These are phyloP conservation scores for Trichoderma sp. DNA, from an alignment of 2,329 filamentous ascomycete genomes.

Conservation along the genomic window DNA sequence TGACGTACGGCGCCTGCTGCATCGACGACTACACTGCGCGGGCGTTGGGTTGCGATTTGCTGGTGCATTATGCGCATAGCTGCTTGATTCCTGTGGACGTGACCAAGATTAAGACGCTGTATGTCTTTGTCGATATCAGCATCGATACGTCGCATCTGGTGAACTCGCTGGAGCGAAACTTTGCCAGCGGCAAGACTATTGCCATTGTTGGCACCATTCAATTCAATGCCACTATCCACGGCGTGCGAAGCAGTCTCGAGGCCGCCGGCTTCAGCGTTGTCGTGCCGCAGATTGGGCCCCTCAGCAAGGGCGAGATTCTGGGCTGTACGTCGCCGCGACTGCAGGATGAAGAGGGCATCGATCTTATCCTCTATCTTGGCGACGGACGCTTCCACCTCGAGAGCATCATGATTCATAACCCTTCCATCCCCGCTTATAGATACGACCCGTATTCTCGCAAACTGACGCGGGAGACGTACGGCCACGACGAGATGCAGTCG, in stretches of 20 bases:
- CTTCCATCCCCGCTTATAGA: conserved; percentile 83
- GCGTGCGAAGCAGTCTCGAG: conserved; percentile 75
- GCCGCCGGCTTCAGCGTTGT: conserved; percentile 82
- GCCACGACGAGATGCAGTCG: conserved; percentile 86
- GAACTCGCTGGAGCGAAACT: conserved; percentile 86
- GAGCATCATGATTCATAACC: conserved; percentile 99
- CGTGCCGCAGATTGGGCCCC: conserved; percentile 87
- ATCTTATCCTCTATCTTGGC: conserved; percentile 85
- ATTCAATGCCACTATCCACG: conserved; percentile 96
- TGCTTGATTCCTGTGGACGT: conserved; percentile 96
- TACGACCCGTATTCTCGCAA: conserved; percentile 96
- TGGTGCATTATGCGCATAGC: conserved; percentile 96
- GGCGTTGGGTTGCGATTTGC: conserved; percentile 88
- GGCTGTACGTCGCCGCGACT: conserved; percentile 92
- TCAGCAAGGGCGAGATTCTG: conserved; percentile 94
- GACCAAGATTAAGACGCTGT: conserved; percentile 94
- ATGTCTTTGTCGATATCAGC: conserved; percentile 97
- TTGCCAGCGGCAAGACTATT: conserved; percentile 80
- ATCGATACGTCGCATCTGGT: conserved; percentile 90
- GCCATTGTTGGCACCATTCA: conserved; percentile 97
- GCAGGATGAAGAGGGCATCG: conserved; percentile 61
- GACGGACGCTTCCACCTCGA: conserved; percentile 96
- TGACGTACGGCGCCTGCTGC: conserved; percentile 97
- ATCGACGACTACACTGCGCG: conserved; percentile 98
- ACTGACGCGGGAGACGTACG: conserved; percentile 88